Evolutionary conservation across 768 basidiomycete species (phyloP), one percentile per base, ranked within the genome.

Genomic region (Pleurotus tuoliensis): DNA sequence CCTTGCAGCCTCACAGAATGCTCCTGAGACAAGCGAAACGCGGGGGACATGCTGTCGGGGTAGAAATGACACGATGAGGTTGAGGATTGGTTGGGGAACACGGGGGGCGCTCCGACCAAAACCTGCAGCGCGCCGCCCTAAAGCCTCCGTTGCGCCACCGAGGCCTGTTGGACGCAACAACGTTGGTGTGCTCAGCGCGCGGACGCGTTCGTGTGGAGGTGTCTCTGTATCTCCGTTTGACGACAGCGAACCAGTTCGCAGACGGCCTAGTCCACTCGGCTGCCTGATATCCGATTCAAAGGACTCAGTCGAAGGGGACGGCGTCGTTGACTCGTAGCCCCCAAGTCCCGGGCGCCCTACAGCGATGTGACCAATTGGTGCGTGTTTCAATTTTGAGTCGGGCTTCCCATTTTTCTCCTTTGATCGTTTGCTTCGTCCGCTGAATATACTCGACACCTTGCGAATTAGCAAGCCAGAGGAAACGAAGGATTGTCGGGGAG

Each of bases 1-100:
- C 9, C 71, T 67, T n/a, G 69, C 70, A 11, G 75, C 72, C 2
- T 62, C 48, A 25, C 64, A 67, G 53, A 76, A 77, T 20, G 62
- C 56, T 3, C 64, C 66, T 13, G 73, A 77, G 5, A 74, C 63
- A 0, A 59, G 38, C 4, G 74, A 73, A 55, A 67, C 58, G n/a
- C 38, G 38, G 13, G 71, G 65, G 20, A 74, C 60, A 3, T 55
- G 47, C 5, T 59, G 55, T 40, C 65, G 71, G 6, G 77, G 67
- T 8, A 78, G 63, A 56, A 72, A 68, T 9, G 67, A 53, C 37
- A 53, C 51, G 24, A 53, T 53, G 37, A 53, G 39, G 11, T 53
- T 40, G 39, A 53, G 37, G 18, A 53, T 24, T 9, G 38, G 4
- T 25, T 53, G 51, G 34, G 51, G 51, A 3, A 53, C 39, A 20